Evolutionary conservation across 352 stramenopile genomes (phyloP), one percentile per base, ranked within the genome.

Genomic region (Phytophthora sp.): DNA sequence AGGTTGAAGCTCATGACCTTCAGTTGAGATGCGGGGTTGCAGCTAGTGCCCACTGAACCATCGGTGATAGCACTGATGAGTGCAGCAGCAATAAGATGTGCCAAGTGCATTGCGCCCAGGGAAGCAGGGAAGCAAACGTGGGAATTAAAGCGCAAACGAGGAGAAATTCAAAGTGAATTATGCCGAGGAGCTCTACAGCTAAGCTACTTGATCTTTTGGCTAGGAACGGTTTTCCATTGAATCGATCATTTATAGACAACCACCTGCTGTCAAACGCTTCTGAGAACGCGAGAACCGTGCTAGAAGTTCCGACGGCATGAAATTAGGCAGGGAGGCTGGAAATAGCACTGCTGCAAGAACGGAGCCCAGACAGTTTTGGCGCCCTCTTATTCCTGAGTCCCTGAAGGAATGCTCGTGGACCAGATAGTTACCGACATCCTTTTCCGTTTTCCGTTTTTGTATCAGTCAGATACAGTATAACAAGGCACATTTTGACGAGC

Each of bases 1-100:
- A 92, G 36, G 38, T 92, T 92, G 57, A 92, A 88, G 54, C 75
- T 90, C 81, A 90, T 90, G 26, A 90, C 73, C 33, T 84, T 84
- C 47, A 88, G 50, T 31, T 42, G 42, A 38, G 42, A 39, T 16
- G 53, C 41, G 29, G 31, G 30, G 15, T 4, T 27, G 45, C 49
- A 68, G 13, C 51, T 68, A 41, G 24, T 49, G 13, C 50, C 42
- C 16, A 18, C 50, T 21, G 30, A 57, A 26, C 3, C 11, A 29
- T 35, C 36, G 12, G 61, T 5, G 33, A 38, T 51, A 13, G 39
- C 49, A 41, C n/a, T 23, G 3, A 31, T 18, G 5, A 71, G 0
- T 2, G 38, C 23, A 38, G 44, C 42, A 27, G 41, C 18, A n/a
- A 69, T 5, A 44, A 63, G 2, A 27, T 6, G 44, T 36, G 26